Evolutionary conservation across 495 filamentous ascomycete species (phyloP), one percentile per base, ranked within the genome.

Genomic region (Darksidea phi): DNA sequence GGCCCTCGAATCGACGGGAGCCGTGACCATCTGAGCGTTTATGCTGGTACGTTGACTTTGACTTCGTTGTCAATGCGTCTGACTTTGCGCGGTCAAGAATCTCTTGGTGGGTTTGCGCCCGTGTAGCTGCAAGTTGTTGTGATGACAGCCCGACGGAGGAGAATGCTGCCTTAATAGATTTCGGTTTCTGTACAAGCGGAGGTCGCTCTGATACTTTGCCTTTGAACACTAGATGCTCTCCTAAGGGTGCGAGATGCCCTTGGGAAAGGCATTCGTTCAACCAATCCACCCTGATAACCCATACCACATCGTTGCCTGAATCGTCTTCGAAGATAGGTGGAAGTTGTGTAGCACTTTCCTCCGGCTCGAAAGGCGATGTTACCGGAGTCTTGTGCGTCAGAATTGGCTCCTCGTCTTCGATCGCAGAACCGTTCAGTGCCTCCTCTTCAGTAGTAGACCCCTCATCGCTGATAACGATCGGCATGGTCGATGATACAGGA

Each of bases 201-300:
- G 70, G 41, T 57, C 68, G 38, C 69, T 71, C 32, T 3, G 63
- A 26, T 12, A 59, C 57, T 24, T 71, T 75, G 10, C 84, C 88
- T 65, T 80, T 75, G 63, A 91, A 96, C 18, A 95, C 72, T 1
- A 86, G 48, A 65, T 87, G 94, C 0, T 81, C 68, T 11, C 83
- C 75, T 0, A 85, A 56, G 0, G 87, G 83, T 0, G 94, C 72
- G 2, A 84, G 61, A 15, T 64, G 64, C 6, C 80, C 77, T 0
- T 76, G 70, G 37, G 75, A 70, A 12, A 91, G 54, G 11, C 84
- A 91, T 23, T 83, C 77, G 7, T 81, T 75, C 28, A 95, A 79
- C 93, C 93, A 97, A 1, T 83, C 75, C 0, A 94, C 73, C 66
- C 83, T 90, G 23, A 94, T 78, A 18, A 96, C 87, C 54, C 77